Conservation (phyloP, 805 yeast genomes). For the Wickerhamiella hasegawae region DNA sequence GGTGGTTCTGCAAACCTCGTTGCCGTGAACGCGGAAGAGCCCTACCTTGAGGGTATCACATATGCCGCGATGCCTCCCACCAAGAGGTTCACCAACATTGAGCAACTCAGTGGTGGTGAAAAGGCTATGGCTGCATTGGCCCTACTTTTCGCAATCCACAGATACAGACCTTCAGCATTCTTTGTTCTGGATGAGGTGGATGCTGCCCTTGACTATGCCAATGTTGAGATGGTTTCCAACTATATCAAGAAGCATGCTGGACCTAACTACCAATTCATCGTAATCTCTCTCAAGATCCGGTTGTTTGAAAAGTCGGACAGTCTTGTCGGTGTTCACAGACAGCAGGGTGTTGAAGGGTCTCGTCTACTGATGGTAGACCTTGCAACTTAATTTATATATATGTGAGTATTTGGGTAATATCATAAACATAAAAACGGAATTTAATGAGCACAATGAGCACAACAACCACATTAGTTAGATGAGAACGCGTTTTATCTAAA, state of each 20-base stretch:
- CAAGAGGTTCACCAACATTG: slow-evolving; percentile 87
- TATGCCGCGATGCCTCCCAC: slow-evolving; percentile 95
- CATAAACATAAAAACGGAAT: no score
- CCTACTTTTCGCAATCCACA: slow-evolving; percentile 75
- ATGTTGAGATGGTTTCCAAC: slow-evolving; percentile 74
- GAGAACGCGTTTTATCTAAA: no score
- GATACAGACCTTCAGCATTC: slow-evolving; percentile 86
- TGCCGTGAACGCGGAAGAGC: slow-evolving; percentile 78
- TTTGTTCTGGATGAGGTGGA: slow-evolving; percentile 96
- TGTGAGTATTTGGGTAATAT: neutral
- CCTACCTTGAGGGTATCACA: slow-evolving; percentile 65
- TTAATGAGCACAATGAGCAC: no score
- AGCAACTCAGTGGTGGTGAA: slow-evolving; percentile 87
- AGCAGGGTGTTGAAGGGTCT: slow-evolving; percentile 24
- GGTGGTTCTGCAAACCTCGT: slow-evolving; percentile 92
- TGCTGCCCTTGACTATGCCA: slow-evolving; percentile 86
- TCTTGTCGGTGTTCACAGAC: slow-evolving; percentile 82
- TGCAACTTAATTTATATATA: neutral
- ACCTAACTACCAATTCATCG: slow-evolving; percentile 67
- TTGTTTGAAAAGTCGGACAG: slow-evolving; percentile 81
- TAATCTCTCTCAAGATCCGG: slow-evolving; percentile 76
- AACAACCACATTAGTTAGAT: no score
- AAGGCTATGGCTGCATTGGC: slow-evolving; percentile 94
- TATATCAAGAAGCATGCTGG: slow-evolving; percentile 65
- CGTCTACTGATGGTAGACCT: slow-evolving; percentile 6